Percentiles rank a stretch among this genome's conserved stretches.
phyloP scores from a whole-genome alignment of 2,329 filamentous ascomycete genomes.

The Piedraia hortae region DNA sequence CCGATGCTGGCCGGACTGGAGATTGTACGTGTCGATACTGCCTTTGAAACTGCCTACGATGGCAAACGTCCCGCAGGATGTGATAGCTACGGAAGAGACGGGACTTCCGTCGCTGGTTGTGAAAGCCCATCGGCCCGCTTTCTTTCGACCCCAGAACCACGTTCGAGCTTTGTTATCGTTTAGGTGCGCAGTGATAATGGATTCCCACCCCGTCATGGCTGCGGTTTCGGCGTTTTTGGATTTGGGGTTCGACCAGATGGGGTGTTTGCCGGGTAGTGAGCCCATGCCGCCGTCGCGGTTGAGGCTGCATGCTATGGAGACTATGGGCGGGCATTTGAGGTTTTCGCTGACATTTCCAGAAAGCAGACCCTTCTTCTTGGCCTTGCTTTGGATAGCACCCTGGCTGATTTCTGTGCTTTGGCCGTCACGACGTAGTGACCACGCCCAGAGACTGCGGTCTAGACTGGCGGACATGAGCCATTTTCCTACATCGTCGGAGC shows the following conservation, averaged over 20 bases:
- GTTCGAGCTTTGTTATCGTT: constrained; percentile 65
- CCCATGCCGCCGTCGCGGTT: constrained; percentile 91
- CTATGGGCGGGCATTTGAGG: constrained; percentile 77
- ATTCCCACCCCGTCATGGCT: constrained; percentile 81
- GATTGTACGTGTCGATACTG: constrained; percentile 79
- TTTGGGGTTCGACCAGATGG: constrained; percentile 53
- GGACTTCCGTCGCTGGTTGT: constrained; percentile 59
- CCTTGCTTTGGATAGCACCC: constrained; percentile 62
- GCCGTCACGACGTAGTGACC: constrained; percentile 79
- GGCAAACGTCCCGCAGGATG: constrained; percentile 79
- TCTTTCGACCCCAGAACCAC: constrained; percentile 94
- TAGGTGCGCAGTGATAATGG: constrained; percentile 75
- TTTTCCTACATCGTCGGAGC: constrained; percentile 65
- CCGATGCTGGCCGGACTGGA: constrained; percentile 74
- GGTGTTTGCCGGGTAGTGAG: constrained; percentile 46
- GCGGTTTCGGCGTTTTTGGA: constrained; percentile 37
- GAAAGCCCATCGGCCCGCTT: constrained; percentile 78
- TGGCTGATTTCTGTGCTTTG: constrained; percentile 88
- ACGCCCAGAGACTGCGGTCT: constrained; percentile 84
- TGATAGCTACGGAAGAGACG: constrained; percentile 64
- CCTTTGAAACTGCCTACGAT: constrained; percentile 63
- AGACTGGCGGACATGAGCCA: constrained; percentile 77
- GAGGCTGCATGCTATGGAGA: constrained; percentile 66
- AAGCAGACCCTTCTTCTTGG: constrained; percentile 61
- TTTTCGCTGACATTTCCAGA: constrained; percentile 21